A percentile compares a stretch with the other conserved stretches of the same genome.
Conservation (phyloP, 768 basidiomycete species). For the Leccinum sublutescens region DNA sequence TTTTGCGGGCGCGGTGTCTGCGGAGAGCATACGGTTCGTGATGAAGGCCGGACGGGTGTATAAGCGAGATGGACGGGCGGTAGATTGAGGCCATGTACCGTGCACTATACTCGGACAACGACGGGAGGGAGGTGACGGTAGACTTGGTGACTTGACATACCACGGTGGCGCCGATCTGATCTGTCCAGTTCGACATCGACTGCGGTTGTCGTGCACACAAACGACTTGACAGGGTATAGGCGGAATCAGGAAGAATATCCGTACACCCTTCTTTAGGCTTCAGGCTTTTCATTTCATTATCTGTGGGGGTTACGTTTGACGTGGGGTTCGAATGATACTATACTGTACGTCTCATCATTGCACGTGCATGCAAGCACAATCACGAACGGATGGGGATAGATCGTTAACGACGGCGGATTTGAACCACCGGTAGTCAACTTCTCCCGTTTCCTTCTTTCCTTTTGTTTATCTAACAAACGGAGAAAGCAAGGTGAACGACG, state of each 20-base stretch:
- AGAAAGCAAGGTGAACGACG: slow-evolving; percentile 14
- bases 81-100: neutral
- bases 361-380: neutral
- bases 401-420: neutral
- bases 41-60: slow-evolving; percentile 57
- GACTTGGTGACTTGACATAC: neutral
- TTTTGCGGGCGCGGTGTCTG: slow-evolving; percentile 45
- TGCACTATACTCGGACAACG: neutral
- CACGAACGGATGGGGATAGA: neutral
- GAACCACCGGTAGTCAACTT: neutral
- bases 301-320: neutral
- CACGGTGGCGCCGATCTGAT: neutral
- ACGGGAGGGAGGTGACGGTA: neutral
- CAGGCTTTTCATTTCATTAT: neutral
- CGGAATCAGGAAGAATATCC: neutral
- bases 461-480: neutral
- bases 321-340: neutral
- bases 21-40: slow-evolving; percentile 49
- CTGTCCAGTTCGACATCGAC: neutral
- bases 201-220: neutral
- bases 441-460: neutral
- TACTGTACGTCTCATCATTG: neutral
- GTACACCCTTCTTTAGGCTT: neutral
- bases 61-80: slow-evolving; percentile 37
- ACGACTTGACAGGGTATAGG: neutral